phyloP scores from a whole-genome alignment of 371 early-diverging fungal genomes.

The Rhizopus sp. region DNA sequence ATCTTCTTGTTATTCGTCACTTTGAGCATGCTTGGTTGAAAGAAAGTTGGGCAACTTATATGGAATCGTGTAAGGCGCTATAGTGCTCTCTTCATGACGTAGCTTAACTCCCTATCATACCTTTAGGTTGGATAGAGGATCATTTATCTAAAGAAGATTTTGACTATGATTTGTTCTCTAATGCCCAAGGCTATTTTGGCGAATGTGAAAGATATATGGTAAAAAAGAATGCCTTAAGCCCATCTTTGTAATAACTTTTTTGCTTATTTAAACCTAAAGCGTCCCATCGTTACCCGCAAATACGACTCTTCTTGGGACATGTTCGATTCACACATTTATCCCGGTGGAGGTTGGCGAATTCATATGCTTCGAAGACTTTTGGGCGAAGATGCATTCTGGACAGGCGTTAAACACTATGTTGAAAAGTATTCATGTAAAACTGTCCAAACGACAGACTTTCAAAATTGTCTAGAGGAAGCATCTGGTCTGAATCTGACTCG shows the following conservation, averaged over 20 bases:
- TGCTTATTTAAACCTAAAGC: conserved; percentile 9
- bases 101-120: neutral
- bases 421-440: conserved; percentile 31
- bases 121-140: conserved; percentile 50
- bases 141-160: conserved; percentile 42
- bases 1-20: conserved; percentile 57
- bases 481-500: conserved; percentile 57
- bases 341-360: conserved; percentile 58
- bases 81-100: no score
- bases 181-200: conserved; percentile 33
- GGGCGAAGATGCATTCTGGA: conserved; percentile 59
- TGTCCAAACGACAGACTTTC: conserved; percentile 61
- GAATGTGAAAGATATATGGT: conserved; percentile 52
- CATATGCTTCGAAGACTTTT: conserved; percentile 56
- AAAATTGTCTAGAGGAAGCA: conserved; percentile 44
- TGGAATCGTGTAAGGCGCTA: conserved; percentile 37
- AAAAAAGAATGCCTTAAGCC: neutral
- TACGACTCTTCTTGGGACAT: conserved; percentile 58
- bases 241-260: conserved; percentile 2
- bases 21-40: conserved; percentile 73
- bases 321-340: conserved; percentile 59
- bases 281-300: conserved; percentile 57
- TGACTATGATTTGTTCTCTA: conserved; percentile 35
- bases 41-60: conserved; percentile 64
- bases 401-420: conserved; percentile 50